Evolutionary conservation across 306 rosid genomes (phyloP).

Genomic region (Pterocarpus macrocarpus): DNA sequence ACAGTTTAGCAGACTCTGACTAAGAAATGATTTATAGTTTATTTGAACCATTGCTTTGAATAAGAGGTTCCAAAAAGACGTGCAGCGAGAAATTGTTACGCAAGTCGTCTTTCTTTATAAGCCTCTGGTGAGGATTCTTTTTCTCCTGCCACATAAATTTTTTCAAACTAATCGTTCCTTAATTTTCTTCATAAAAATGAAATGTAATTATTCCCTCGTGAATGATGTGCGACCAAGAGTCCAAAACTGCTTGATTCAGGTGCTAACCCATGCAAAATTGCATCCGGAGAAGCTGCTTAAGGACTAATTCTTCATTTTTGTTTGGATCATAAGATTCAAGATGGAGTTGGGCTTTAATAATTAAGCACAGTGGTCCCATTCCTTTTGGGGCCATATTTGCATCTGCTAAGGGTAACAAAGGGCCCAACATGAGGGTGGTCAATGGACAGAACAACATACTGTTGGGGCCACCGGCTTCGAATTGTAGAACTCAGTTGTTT

Average conservation of each 20-base stretch:
- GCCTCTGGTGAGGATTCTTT: not conserved
- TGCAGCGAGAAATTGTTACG: slow-evolving; percentile 14
- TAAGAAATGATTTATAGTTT: too few species aligned
- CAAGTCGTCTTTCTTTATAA: not conserved
- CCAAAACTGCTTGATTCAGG: not conserved
- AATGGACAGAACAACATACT: slow-evolving; percentile 52
- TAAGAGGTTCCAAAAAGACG: not conserved
- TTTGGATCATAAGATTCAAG: slow-evolving; percentile 7
- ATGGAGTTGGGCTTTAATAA: slow-evolving; percentile 42
- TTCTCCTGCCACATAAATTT: too few species aligned
- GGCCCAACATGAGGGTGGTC: slow-evolving; percentile 45
- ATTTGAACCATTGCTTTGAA: slow-evolving; percentile 29
- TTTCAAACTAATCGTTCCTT: not conserved
- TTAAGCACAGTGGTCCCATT: slow-evolving; percentile 39
- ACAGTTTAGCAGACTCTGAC: too few species aligned
- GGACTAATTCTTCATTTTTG: not conserved
- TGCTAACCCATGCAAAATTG: not conserved
- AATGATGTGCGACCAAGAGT: not conserved
- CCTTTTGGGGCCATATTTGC: slow-evolving; percentile 35
- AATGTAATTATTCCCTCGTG: not conserved
- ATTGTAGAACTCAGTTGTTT: slow-evolving; percentile 19
- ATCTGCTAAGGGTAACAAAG: slow-evolving; percentile 33
- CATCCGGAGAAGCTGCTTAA: not conserved
- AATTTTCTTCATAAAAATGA: not conserved
- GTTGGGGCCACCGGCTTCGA: slow-evolving; percentile 43